A percentile compares a stretch with the other conserved stretches of the same genome.
These are phyloP conservation scores for Panicum hallii DNA, from an alignment of 202 grass and related monocot species.

Conservation along the genomic window DNA sequence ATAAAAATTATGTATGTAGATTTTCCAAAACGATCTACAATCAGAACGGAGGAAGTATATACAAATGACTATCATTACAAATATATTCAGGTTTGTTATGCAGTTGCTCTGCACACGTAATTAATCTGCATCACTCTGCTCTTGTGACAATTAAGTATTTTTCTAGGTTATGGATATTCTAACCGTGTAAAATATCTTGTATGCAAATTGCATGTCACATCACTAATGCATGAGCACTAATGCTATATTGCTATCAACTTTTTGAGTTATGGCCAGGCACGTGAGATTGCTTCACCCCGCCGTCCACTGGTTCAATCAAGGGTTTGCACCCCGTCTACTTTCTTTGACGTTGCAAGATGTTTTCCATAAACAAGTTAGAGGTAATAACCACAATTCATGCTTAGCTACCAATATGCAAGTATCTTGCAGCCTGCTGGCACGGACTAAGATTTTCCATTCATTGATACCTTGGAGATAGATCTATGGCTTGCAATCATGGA, in stretches of 20 bases:
- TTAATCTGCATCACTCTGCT: background rate
- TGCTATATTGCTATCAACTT: constrained; percentile 31
- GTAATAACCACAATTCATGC: background rate
- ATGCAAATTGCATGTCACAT: constrained; percentile 23
- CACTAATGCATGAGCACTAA: background rate
- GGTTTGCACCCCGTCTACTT: constrained; percentile 39
- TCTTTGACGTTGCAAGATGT: constrained; percentile 16
- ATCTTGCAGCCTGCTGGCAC: constrained; percentile 10
- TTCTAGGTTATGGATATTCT: background rate
- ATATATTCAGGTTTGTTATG: no score
- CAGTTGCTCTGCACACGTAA: background rate
- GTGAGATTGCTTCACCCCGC: constrained; percentile 44
- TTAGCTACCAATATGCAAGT: background rate
- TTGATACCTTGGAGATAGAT: constrained; percentile 4
- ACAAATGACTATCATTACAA: no score
- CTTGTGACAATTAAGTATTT: background rate
- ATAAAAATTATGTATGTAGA: no score
- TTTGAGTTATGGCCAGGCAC: constrained; percentile 45
- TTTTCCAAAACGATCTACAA: no score
- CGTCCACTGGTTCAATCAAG: constrained; percentile 8
- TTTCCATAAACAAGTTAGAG: constrained; percentile 11
- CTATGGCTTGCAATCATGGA: background rate
- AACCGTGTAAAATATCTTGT: background rate
- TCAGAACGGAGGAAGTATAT: no score
- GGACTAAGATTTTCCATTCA: background rate